Base-by-base conservation (phyloP, 2,329 filamentous ascomycete species). In the Claviceps maximensis region DNA sequence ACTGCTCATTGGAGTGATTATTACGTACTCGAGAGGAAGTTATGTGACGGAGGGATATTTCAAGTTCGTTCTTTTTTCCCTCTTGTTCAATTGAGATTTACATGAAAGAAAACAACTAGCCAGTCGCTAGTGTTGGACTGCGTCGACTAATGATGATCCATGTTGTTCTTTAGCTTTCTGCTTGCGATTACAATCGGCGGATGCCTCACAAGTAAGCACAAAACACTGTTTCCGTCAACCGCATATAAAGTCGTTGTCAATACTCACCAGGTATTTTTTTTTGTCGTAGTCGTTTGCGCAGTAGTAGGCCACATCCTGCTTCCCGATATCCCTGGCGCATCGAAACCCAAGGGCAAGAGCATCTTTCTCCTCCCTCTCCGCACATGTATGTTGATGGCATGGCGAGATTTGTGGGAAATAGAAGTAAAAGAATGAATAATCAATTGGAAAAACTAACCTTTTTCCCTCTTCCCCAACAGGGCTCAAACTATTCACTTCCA, bases 1-100 rank as follows among this genome's bases (percentile, higher is more conserved):
- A 2, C 41, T 59, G 36, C 56, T 59, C 12, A 58, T 59, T 23
- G 57, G 57, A 5, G 57, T 59, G 12, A 54, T 59, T 33, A 59
- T 59, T 42, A 58, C 56, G 2, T 59, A 59, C 38, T 50, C 45
- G 10, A 48, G 56, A 4, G 57, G 57, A 10, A 55, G 53, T 42
- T 55, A 53, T 41, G 56, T 59, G 15, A 54, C 47, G 38, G 53
- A 59, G 33, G 57, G 56, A 27, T 59, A 58, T 47, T 54, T 55
- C 48, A 59, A 58, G 56, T 29, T 40, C 15, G 21, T 27, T 29
- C 1, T 7, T 46, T n/a, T 46, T 19, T 13, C 25, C 10, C 10
- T 46, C 3, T 29, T 12, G 8, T 46, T 27, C 17, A 5, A 3
- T 15, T 27, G n/a, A n/a, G n/a, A n/a, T 8, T 45, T 45, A 12